These are phyloP conservation scores for Lactifluus hygrophoroides DNA, from an alignment of 768 basidiomycete species.

Conservation along the genomic window DNA sequence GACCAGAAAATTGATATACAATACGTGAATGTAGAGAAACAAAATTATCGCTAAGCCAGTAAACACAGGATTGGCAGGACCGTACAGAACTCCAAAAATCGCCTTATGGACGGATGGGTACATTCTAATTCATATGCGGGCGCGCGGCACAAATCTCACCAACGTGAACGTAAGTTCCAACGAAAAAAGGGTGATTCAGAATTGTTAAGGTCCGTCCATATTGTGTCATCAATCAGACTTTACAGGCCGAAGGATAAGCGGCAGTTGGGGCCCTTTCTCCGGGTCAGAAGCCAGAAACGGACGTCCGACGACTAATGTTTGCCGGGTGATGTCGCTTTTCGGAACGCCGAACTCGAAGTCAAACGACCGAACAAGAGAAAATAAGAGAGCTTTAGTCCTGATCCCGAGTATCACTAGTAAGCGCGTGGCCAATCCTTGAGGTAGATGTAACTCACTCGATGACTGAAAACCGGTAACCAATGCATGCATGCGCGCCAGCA, in stretches of 20 bases:
- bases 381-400: constrained; percentile 24
- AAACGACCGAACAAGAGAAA: constrained; percentile 23
- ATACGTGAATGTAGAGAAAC: too few relatives aligned
- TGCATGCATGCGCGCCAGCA: constrained; percentile 18
- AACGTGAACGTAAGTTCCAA: too few relatives aligned
- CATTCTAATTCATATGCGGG: too few relatives aligned
- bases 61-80: too few relatives aligned
- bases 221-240: constrained; percentile 5
- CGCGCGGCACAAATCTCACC: too few relatives aligned
- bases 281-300: constrained; percentile 11
- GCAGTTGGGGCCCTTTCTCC: constrained; percentile 12
- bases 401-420: background rate
- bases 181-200: too few relatives aligned
- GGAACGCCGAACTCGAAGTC: constrained; percentile 19
- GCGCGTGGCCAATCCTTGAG: too few relatives aligned
- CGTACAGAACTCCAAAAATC: too few relatives aligned
- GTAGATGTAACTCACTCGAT: constrained; percentile 14
- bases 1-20: too few relatives aligned
- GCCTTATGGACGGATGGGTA: too few relatives aligned
- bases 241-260: constrained; percentile 13
- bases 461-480: constrained; percentile 20
- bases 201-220: too few relatives aligned
- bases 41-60: too few relatives aligned
- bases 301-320: constrained; percentile 12
- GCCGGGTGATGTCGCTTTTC: constrained; percentile 1